Evolutionary conservation across 768 basidiomycete genomes (phyloP).

Genomic region (Mycena indigotica): DNA sequence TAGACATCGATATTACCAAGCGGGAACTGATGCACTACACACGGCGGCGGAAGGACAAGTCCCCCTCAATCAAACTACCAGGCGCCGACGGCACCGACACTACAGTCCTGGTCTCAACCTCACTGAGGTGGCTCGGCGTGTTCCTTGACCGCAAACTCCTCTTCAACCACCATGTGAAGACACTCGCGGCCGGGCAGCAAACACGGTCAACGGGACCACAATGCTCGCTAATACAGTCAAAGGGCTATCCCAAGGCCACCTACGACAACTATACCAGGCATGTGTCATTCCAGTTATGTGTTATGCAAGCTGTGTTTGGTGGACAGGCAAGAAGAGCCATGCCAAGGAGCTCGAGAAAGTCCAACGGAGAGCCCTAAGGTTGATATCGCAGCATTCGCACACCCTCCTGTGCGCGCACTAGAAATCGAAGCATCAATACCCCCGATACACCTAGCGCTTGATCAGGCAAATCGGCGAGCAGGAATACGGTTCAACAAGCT

Average conservation of each 20-base stretch:
- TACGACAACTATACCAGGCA: conserved; percentile 30
- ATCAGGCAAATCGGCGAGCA: conserved; percentile 7
- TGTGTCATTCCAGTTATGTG: conserved; percentile 36
- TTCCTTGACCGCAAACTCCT: conserved; percentile 34
- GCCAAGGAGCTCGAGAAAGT: conserved; percentile 27
- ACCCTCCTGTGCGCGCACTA: conserved; percentile 32
- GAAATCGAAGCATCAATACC: conserved; percentile 36
- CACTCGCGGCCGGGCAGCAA: conserved; percentile 27
- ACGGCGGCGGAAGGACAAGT: conserved; percentile 1
- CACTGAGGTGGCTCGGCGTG: conserved; percentile 37
- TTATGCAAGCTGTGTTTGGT: conserved; percentile 38
- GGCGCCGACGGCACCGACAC: background rate
- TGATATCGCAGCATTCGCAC: conserved; percentile 37
- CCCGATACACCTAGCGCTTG: conserved; percentile 26
- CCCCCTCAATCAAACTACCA: conserved; percentile 17
- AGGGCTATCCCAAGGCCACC: conserved; percentile 33
- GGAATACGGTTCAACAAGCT: conserved; percentile 32
- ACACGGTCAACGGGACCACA: conserved; percentile 25
- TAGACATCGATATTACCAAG: conserved; percentile 19
- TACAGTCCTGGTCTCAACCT: conserved; percentile 5
- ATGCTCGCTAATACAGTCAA: conserved; percentile 39
- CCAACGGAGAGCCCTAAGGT: conserved; percentile 31
- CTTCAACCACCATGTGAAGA: conserved; percentile 35
- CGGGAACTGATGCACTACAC: conserved; percentile 34
- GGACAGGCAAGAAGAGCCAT: conserved; percentile 30